Conservation (phyloP, 495 filamentous ascomycete genomes). For the Penicillium canescens region DNA sequence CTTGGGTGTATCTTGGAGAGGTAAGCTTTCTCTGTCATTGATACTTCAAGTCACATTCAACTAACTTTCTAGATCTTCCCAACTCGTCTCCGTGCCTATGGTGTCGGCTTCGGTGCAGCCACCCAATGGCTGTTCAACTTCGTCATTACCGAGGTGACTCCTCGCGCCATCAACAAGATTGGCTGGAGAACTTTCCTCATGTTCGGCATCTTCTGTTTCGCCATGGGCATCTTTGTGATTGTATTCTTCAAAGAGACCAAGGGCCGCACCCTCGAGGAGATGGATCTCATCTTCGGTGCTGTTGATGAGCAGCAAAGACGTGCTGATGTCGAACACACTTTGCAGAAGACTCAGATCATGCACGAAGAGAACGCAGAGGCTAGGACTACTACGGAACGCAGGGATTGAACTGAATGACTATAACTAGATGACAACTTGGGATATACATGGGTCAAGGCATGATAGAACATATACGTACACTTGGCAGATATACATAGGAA, state of each 20-base stretch:
- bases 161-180: slow-evolving; percentile 44
- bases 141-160: slow-evolving; percentile 41
- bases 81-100: slow-evolving; percentile 67
- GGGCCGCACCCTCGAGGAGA: slow-evolving; percentile 49
- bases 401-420: not conserved
- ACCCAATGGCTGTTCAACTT: slow-evolving; percentile 49
- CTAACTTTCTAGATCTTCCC: slow-evolving; percentile 62
- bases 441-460: not conserved
- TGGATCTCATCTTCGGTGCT: slow-evolving; percentile 48
- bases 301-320: slow-evolving; percentile 35
- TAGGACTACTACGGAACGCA: not conserved
- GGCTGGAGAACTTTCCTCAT: slow-evolving; percentile 57
- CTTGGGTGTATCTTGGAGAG: slow-evolving; percentile 57
- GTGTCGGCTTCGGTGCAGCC: slow-evolving; percentile 67
- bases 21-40: slow-evolving; percentile 10
- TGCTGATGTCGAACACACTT: slow-evolving; percentile 43
- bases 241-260: slow-evolving; percentile 65
- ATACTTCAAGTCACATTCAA: not conserved
- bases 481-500: too few species aligned
- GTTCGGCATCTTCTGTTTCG: slow-evolving; percentile 52
- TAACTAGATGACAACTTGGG: not conserved
- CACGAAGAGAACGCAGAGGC: slow-evolving; percentile 29
- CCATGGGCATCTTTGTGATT: slow-evolving; percentile 34
- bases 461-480: not conserved
- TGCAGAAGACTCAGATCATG: slow-evolving; percentile 32